phyloP scores from a whole-genome alignment of 257 asterid species.

The Petunia secreta region DNA sequence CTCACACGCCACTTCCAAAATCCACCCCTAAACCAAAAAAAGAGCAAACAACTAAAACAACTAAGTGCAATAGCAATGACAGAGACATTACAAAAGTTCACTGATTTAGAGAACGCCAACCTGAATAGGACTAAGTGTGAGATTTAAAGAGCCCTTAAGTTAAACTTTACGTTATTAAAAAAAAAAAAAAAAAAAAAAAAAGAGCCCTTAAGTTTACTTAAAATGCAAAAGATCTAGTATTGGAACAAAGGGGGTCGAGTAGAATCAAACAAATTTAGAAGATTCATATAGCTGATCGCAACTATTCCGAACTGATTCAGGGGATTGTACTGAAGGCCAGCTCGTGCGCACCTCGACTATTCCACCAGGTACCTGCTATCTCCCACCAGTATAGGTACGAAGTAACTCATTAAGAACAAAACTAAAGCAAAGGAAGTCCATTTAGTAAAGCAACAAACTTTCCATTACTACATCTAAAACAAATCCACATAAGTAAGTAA shows the following conservation, averaged over 20 bases:
- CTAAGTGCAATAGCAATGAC: neutral
- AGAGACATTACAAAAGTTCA: neutral
- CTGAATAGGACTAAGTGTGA: neutral
- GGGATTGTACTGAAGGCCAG: neutral
- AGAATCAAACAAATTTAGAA: neutral
- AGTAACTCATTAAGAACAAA: neutral
- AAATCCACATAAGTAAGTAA: neutral
- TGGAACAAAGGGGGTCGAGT: neutral
- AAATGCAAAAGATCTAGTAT: neutral
- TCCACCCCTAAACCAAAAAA: slow-evolving; percentile 3
- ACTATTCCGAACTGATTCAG: neutral
- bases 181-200: no score
- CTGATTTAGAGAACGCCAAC: neutral
- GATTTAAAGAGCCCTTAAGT: neutral
- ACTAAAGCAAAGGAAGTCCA: neutral
- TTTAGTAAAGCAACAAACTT: neutral
- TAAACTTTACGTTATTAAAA: no score
- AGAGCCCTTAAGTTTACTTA: neutral
- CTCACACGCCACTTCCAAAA: neutral
- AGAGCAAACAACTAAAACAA: neutral
- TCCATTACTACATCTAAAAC: slow-evolving; percentile 12
- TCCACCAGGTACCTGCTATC: no score
- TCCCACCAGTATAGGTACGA: no score
- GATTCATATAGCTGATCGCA: neutral
- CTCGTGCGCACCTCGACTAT: no score